Percentiles rank a stretch among this genome's conserved stretches.
Conservation (phyloP, 495 filamentous ascomycete genomes). For the Acidiella bohemica region DNA sequence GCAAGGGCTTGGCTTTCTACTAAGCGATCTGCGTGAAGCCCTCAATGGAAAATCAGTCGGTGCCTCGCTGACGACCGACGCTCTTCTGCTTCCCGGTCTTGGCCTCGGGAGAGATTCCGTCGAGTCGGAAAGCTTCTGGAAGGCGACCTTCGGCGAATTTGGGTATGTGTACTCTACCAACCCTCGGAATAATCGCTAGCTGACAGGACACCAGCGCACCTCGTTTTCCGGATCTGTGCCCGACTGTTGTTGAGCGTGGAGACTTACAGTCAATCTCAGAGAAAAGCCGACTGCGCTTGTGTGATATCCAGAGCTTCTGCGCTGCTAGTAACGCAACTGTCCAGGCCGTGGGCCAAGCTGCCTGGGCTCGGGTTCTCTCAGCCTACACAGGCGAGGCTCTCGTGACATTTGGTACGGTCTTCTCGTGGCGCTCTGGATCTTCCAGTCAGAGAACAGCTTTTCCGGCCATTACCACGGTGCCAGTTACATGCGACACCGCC, state of each 20-base stretch:
- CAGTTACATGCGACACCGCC: slow-evolving; percentile 40
- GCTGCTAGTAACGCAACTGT: slow-evolving; percentile 45
- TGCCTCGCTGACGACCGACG: slow-evolving; percentile 24
- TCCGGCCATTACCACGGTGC: slow-evolving; percentile 62
- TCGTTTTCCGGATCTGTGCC: slow-evolving; percentile 54
- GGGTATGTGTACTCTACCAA: too few species aligned
- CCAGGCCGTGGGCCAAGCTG: slow-evolving; percentile 57
- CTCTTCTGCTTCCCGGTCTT: background rate
- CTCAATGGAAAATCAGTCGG: slow-evolving; percentile 25
- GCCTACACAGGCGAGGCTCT: slow-evolving; percentile 56
- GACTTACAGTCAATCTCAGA: slow-evolving; percentile 30
- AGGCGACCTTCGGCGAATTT: too few species aligned
- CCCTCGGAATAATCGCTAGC: background rate
- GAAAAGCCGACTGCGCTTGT: slow-evolving; percentile 28
- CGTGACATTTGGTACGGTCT: slow-evolving; percentile 55
- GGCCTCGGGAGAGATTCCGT: too few species aligned
- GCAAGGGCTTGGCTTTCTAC: slow-evolving; percentile 45
- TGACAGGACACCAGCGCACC: slow-evolving; percentile 1
- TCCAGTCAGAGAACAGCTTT: slow-evolving; percentile 44
- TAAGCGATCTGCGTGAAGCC: slow-evolving; percentile 39
- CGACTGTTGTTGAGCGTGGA: slow-evolving; percentile 35
- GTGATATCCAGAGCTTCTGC: slow-evolving; percentile 40
- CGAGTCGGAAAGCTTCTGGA: too few species aligned
- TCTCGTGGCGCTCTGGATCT: slow-evolving; percentile 53
- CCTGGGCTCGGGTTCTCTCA: slow-evolving; percentile 57